Base-by-base conservation (phyloP, 257 asterid species). In the Avicennia marina region DNA sequence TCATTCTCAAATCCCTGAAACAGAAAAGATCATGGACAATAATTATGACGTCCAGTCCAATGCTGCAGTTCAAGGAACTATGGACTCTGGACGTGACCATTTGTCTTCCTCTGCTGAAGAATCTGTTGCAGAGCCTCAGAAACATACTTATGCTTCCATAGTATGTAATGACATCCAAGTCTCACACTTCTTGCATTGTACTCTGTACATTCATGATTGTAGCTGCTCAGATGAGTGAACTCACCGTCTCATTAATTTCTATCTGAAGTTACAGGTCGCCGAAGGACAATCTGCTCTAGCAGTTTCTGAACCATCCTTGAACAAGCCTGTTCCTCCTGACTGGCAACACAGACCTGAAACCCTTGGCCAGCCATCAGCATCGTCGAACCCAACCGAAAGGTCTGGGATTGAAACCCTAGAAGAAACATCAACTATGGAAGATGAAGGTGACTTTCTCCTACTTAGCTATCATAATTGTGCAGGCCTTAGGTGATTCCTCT, bases 121-220 rank as follows among this genome's bases (percentile, higher is more conserved):
- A 73, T 82, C 94, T 60, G 65, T 70, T 40, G 70, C 46, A 45
- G 95, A 82, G 77, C 87, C 94, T 59, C 95, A 76, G 64, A 93
- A 89, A 69, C 99, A 77, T 72, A 89, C 99, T 58, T 93, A 93
- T 69, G 99, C 99, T 67, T 93, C 97, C 60, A 86, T 93, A 69
- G 99, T 93, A 89, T 19, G 98, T 68, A 54, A 53, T 60, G 36
- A 39, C 62, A 45, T 43, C 61, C 42, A 29, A 60, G 20, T 47
- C 63, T 68, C 62, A 11, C 29, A 25, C 19, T 24, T 56, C 11
- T 60, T 29, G 44, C 13, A 39, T 31, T 51, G 20, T 53, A 22
- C 40, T 8, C 40, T 50, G 17, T n/a, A 42, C 32, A 42, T 60
- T 2, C 48, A 38, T 66, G 22, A 22, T 11, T 43, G 57, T 46